Conservation (phyloP, 805 yeast species). For the Priceomyces castillae region DNA sequence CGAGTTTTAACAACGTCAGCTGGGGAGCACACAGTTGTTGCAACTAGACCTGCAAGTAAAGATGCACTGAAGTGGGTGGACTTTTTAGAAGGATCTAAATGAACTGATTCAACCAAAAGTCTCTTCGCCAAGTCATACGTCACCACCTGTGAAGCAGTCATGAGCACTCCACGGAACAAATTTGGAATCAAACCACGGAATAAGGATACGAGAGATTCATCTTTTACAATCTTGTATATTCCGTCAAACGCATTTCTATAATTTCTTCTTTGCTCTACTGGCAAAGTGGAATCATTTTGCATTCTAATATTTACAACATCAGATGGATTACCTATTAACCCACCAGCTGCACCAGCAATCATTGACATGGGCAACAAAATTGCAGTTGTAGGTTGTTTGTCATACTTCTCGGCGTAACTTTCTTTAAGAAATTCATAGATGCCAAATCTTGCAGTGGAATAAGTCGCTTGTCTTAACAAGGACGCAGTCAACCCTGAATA, state of each 20-base stretch:
- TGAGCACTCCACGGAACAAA: constrained; percentile 72
- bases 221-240: constrained; percentile 50
- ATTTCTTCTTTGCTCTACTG: constrained; percentile 62
- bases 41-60: constrained; percentile 78
- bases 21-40: constrained; percentile 90
- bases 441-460: constrained; percentile 84
- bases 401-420: constrained; percentile 34
- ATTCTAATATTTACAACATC: constrained; percentile 85
- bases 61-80: constrained; percentile 79
- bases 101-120: constrained; percentile 48
- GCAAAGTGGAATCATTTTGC: constrained; percentile 82
- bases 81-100: constrained; percentile 57
- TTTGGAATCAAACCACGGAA: constrained; percentile 79
- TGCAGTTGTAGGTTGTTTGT: constrained; percentile 51
- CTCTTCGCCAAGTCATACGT: constrained; percentile 76
- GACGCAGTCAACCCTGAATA: constrained; percentile 84
- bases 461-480: constrained; percentile 79
- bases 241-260: constrained; percentile 82
- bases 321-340: constrained; percentile 83
- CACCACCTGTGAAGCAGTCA: constrained; percentile 91
- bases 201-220: constrained; percentile 59
- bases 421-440: constrained; percentile 78
- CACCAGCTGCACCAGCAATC: constrained; percentile 84
- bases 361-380: constrained; percentile 73
- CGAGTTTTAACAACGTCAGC: constrained; percentile 89